phyloP scores from a whole-genome alignment of 352 stramenopile genomes.

The Globisporangium heterothallicum region DNA sequence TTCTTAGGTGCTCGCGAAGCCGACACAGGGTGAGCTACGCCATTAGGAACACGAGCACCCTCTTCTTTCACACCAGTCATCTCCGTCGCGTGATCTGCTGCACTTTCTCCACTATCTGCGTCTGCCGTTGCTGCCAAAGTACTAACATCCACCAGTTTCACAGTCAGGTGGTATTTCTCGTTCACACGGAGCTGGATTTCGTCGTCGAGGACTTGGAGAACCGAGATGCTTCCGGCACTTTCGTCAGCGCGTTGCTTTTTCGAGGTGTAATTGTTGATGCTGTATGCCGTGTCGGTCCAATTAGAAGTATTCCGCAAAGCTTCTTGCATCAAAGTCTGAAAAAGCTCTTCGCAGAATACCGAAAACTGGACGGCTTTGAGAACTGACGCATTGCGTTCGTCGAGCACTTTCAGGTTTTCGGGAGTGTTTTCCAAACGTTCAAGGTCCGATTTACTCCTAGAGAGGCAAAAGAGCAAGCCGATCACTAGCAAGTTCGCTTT shows the following conservation, averaged over 20 bases:
- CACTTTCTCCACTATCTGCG: slow-evolving; percentile 14
- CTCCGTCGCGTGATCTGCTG: slow-evolving; percentile 1
- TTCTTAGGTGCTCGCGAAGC: not conserved
- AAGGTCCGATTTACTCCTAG: slow-evolving; percentile 48
- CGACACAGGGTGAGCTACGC: slow-evolving; percentile 5
- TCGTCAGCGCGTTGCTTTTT: slow-evolving; percentile 45
- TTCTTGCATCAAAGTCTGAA: slow-evolving; percentile 81
- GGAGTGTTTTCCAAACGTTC: slow-evolving; percentile 54
- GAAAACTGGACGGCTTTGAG: slow-evolving; percentile 82
- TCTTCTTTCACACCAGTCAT: slow-evolving; percentile 23
- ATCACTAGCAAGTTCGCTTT: not conserved
- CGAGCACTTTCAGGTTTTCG: slow-evolving; percentile 53
- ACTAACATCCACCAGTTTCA: slow-evolving; percentile 68
- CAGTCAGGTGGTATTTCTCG: slow-evolving; percentile 61
- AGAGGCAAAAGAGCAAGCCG: not conserved
- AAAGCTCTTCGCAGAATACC: slow-evolving; percentile 83
- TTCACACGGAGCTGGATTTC: slow-evolving; percentile 75
- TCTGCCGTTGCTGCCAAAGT: too few species aligned
- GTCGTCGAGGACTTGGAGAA: slow-evolving; percentile 78
- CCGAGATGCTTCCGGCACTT: slow-evolving; percentile 47
- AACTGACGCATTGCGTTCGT: slow-evolving; percentile 65
- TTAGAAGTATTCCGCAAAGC: slow-evolving; percentile 55
- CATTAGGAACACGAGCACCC: slow-evolving; percentile 11
- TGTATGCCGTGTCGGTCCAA: slow-evolving; percentile 69
- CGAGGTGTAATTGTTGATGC: slow-evolving; percentile 47